Conservation (phyloP, 1,284 basidiomycete species). For the Phellinidium pouzarii region DNA sequence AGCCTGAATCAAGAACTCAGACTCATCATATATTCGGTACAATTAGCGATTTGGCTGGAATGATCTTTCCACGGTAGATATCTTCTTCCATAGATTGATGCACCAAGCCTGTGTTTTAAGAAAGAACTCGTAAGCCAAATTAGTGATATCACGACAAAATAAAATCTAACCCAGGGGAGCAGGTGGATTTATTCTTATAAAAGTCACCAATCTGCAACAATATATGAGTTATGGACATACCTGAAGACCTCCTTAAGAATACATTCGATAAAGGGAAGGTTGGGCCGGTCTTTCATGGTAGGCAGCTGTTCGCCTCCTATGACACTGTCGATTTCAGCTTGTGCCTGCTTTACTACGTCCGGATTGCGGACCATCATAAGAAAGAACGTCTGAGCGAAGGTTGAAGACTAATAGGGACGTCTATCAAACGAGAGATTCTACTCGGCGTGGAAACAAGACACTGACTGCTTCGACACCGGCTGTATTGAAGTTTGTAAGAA, state of each 20-base stretch:
- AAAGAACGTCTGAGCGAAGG: constrained; percentile 7
- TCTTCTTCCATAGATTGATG: constrained; percentile 12
- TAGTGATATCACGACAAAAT: not conserved
- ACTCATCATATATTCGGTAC: constrained; percentile 16
- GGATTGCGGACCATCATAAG: constrained; percentile 18
- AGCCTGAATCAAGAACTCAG: not conserved
- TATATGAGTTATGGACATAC: constrained; percentile 11
- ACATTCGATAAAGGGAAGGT: constrained; percentile 16
- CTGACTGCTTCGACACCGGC: constrained; percentile 13
- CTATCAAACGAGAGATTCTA: not conserved
- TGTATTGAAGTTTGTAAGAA: not conserved
- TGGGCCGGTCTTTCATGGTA: constrained; percentile 2
- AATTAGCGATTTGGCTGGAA: constrained; percentile 9
- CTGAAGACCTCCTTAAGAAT: constrained; percentile 26
- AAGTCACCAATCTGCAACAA: no score
- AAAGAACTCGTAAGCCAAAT: not conserved
- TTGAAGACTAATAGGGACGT: constrained; percentile 1
- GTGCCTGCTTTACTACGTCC: constrained; percentile 14
- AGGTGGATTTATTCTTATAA: constrained; percentile 13
- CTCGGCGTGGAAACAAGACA: not conserved
- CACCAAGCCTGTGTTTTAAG: constrained; percentile 2
- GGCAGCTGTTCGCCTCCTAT: constrained; percentile 5
- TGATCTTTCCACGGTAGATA: constrained; percentile 2
- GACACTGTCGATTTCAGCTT: constrained; percentile 14
- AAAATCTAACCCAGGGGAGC: constrained; percentile 8